A percentile compares a stretch with the other conserved stretches of the same genome.
phyloP scores from a whole-genome alignment of 495 filamentous ascomycete genomes.

The Lasiosphaeria miniovina region DNA sequence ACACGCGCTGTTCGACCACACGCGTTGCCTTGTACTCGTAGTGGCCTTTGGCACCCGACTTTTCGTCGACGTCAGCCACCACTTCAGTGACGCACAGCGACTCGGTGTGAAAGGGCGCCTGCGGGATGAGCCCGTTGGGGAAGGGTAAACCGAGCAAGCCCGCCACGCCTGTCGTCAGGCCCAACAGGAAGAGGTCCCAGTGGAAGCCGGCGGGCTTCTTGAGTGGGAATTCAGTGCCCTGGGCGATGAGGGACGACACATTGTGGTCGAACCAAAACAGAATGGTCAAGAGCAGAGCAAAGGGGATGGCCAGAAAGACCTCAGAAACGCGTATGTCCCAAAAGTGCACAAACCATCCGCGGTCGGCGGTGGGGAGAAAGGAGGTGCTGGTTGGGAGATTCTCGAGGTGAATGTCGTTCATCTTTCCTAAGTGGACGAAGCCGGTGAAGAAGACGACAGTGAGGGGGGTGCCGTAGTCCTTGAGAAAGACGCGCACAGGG shows the following conservation, averaged over 20 bases:
- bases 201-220: conserved; percentile 92
- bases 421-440: conserved; percentile 80
- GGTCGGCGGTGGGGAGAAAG: conserved; percentile 76
- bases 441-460: conserved; percentile 86
- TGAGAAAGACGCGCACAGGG: conserved; percentile 70
- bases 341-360: conserved; percentile 82
- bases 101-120: conserved; percentile 90
- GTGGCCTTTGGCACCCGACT: conserved; percentile 59
- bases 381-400: conserved; percentile 69
- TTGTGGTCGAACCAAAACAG: conserved; percentile 95
- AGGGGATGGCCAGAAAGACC: conserved; percentile 85
- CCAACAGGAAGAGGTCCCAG: conserved; percentile 92
- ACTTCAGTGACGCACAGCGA: conserved; percentile 72
- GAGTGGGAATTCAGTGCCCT: conserved; percentile 89
- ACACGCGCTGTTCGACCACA: conserved; percentile 88
- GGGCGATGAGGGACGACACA: conserved; percentile 83
- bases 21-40: conserved; percentile 59
- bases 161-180: conserved; percentile 78
- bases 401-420: conserved; percentile 61
- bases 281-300: conserved; percentile 80
- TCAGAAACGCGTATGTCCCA: conserved; percentile 76
- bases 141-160: conserved; percentile 85
- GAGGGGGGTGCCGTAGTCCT: conserved; percentile 80
- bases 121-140: conserved; percentile 88
- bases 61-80: conserved; percentile 51